Base-by-base conservation (phyloP, 2,329 filamentous ascomycete genomes). In the Dothideomycetes sp. region DNA sequence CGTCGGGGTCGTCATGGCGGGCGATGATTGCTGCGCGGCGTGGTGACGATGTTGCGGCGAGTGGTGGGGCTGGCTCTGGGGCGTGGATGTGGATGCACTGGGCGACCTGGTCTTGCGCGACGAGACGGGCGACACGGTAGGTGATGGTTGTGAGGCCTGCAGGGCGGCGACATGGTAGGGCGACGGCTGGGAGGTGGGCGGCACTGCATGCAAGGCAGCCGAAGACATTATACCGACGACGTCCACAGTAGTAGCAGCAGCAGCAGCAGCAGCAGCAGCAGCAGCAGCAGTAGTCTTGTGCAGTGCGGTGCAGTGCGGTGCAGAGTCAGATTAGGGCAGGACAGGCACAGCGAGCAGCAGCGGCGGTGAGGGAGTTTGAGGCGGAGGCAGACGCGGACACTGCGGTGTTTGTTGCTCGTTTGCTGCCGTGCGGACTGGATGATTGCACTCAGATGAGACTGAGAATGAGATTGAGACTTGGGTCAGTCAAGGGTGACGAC, bases 1-100 rank as follows among this genome's bases (percentile, higher is more conserved):
- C 51, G 60, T 64, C 39, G 68, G 62, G 41, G 66, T 64, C 59
- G 62, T 66, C 55, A 60, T 61, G 47, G 60, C 55, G 43, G 58
- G 58, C 49, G 53, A 56, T 51, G 55, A 52, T 38, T 47, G 47
- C 42, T 53, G 52, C 45, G 52, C 53, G 44, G 50, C 49, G 46
- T 55, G 56, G 46, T 60, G 44, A 27, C 12, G 22, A 7, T 27
- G 22, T 27, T 41, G 24, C 19, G 49, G 50, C 34, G 33, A 9
- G n/a, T 36, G 22, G 36, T 34, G 56, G 47, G 51, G 56, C 47
- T 58, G 45, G 39, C 49, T 52, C 34, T 58, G 52, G 18, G 34
- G n/a, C 5, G 39, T 36, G 14, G 38, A 40, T 14, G 32, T 31
- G 3, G 24, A 31, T 8, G 22, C 39, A n/a, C 33, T 24, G 19